These are phyloP conservation scores for Xylariaceae sp. DNA, from an alignment of 2,329 filamentous ascomycete species.

Conservation along the genomic window DNA sequence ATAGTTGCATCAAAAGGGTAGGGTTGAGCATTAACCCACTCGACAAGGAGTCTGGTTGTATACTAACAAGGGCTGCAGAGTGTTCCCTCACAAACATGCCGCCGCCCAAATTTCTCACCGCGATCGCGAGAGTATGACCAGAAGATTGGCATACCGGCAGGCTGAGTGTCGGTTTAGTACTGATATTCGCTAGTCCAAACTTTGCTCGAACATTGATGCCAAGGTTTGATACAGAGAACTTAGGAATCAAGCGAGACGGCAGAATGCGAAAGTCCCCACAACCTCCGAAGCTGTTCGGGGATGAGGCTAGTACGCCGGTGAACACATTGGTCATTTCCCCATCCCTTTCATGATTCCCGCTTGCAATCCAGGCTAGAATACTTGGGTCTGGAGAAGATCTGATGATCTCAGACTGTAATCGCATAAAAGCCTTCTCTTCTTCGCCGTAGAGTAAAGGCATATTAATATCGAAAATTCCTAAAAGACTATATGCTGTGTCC, in stretches of 20 bases:
- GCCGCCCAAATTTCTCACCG: background rate
- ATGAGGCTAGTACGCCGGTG: background rate
- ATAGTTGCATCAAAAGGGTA: background rate
- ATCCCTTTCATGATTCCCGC: background rate
- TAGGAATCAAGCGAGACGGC: background rate
- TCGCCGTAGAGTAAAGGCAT: slow-evolving; percentile 10
- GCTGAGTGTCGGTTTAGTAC: background rate
- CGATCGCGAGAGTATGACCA: background rate
- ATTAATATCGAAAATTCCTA: slow-evolving; percentile 8
- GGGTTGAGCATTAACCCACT: background rate
- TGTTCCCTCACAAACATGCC: background rate
- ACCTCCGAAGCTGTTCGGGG: background rate
- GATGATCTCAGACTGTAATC: slow-evolving; percentile 33
- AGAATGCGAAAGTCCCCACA: background rate
- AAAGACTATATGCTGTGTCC: slow-evolving; percentile 6
- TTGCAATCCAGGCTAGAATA: background rate
- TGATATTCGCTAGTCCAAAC: background rate
- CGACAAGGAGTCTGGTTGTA: background rate
- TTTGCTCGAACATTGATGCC: background rate
- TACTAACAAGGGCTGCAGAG: background rate
- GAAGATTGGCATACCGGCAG: background rate
- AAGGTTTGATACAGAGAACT: background rate
- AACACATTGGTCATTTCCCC: background rate
- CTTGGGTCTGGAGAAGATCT: background rate
- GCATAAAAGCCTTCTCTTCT: slow-evolving; percentile 1